A percentile compares a stretch with the other conserved stretches of the same genome.
phyloP scores from a whole-genome alignment of 73 alveolate genomes.

The Breviolum minutum region DNA sequence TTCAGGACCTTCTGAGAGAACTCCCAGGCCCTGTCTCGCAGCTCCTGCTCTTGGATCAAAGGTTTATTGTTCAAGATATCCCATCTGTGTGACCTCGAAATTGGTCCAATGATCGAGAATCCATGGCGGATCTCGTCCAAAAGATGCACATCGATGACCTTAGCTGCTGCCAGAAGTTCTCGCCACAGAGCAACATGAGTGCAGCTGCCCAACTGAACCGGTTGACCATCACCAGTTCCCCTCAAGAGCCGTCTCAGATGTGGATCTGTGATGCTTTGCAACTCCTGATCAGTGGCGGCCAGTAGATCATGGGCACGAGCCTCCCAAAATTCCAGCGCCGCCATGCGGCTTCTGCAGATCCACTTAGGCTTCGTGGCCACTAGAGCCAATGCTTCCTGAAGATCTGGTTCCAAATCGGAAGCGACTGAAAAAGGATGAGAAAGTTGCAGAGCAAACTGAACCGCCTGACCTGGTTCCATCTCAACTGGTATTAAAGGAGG shows the following conservation, averaged over 20 bases:
- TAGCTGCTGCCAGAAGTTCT: not conserved
- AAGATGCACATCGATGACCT: not conserved
- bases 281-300: not conserved
- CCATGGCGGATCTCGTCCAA: not conserved
- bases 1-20: not conserved
- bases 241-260: not conserved
- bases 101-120: not conserved
- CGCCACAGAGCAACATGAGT: not conserved
- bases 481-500: conserved; percentile 9
- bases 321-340: not conserved
- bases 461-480: conserved; percentile 35
- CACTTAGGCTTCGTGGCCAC: not conserved
- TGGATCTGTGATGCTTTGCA: not conserved
- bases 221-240: not conserved
- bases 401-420: not conserved
- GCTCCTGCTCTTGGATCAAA: not conserved
- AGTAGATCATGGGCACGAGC: conserved; percentile 21
- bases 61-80: not conserved
- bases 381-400: not conserved
- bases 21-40: conserved; percentile 44
- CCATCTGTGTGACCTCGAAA: not conserved
- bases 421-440: not conserved
- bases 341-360: not conserved
- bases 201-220: not conserved
- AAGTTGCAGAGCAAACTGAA: not conserved